A percentile compares a stretch with the other conserved stretches of the same genome.
phyloP scores from a whole-genome alignment of 495 filamentous ascomycete species.

The Annulohypoxylon bovei region DNA sequence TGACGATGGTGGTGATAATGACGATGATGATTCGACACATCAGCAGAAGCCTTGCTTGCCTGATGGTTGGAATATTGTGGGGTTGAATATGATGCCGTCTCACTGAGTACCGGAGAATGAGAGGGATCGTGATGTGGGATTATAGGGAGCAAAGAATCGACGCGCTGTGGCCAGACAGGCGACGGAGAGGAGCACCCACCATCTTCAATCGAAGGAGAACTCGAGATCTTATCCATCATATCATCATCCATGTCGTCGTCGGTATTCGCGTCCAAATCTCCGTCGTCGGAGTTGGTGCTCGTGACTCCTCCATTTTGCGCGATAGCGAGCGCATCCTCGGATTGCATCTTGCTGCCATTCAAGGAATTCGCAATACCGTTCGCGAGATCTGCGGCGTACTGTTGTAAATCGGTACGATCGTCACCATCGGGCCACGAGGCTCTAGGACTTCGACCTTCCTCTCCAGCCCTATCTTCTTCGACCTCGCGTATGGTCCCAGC shows the following conservation, averaged over 20 bases:
- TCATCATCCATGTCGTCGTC: conserved; percentile 86
- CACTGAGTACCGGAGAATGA: conserved; percentile 40
- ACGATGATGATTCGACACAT: conserved; percentile 60
- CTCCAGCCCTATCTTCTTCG: conserved; percentile 75
- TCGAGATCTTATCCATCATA: conserved; percentile 97
- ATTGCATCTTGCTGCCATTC: conserved; percentile 58
- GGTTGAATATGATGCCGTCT: conserved; percentile 63
- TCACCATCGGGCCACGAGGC: conserved; percentile 61
- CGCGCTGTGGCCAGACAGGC: conserved; percentile 51
- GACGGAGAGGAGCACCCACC: conserved; percentile 72
- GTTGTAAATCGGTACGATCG: conserved; percentile 57
- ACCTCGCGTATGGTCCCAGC: conserved; percentile 82
- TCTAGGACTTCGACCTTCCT: conserved; percentile 65
- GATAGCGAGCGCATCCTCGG: conserved; percentile 64
- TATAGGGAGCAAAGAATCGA: conserved; percentile 53
- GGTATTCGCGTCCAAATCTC: conserved; percentile 70
- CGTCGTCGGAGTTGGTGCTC: conserved; percentile 70
- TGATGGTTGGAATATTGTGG: conserved; percentile 48
- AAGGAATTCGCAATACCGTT: conserved; percentile 58
- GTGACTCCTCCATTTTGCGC: conserved; percentile 63
- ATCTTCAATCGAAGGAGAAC: conserved; percentile 97
- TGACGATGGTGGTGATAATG: conserved; percentile 71
- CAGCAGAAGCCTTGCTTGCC: conserved; percentile 51
- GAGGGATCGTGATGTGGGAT: conserved; percentile 36
- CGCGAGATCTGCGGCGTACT: conserved; percentile 62